phyloP scores from a whole-genome alignment of 2,329 filamentous ascomycete species.

The Parafenestella ontariensis region DNA sequence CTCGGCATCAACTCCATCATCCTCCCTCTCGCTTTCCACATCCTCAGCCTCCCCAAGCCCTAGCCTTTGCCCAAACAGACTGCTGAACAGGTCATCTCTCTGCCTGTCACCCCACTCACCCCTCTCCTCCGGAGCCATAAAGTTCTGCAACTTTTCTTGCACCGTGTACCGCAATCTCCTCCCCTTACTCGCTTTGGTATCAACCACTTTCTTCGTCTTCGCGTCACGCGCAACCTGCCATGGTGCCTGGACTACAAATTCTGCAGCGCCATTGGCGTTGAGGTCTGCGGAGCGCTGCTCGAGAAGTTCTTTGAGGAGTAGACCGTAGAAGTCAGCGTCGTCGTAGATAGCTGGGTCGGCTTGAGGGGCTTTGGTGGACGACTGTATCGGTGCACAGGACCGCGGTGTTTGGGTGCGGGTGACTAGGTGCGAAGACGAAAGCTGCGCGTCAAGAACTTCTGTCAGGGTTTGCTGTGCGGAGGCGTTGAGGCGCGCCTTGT shows the following conservation, averaged over 20 bases:
- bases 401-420: conserved; percentile 74
- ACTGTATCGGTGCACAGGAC: conserved; percentile 77
- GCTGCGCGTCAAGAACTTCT: conserved; percentile 72
- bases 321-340: conserved; percentile 92
- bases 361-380: conserved; percentile 44
- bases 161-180: conserved; percentile 93
- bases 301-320: conserved; percentile 90
- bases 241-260: conserved; percentile 53
- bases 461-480: conserved; percentile 68
- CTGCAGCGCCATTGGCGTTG: conserved; percentile 53
- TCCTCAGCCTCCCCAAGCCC: conserved; percentile 54
- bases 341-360: conserved; percentile 72
- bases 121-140: conserved; percentile 91
- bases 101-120: conserved; percentile 80
- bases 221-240: conserved; percentile 76
- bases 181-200: conserved; percentile 94
- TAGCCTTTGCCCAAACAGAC: conserved; percentile 56
- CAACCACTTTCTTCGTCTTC: conserved; percentile 85
- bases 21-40: conserved; percentile 44
- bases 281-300: conserved; percentile 80
- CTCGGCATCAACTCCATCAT: conserved; percentile 40
- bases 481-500: conserved; percentile 66
- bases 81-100: conserved; percentile 67
- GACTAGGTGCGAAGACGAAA: conserved; percentile 72
- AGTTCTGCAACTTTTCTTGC: conserved; percentile 97